Base-by-base conservation (phyloP, 306 rosid species). In the Sindora glabra region DNA sequence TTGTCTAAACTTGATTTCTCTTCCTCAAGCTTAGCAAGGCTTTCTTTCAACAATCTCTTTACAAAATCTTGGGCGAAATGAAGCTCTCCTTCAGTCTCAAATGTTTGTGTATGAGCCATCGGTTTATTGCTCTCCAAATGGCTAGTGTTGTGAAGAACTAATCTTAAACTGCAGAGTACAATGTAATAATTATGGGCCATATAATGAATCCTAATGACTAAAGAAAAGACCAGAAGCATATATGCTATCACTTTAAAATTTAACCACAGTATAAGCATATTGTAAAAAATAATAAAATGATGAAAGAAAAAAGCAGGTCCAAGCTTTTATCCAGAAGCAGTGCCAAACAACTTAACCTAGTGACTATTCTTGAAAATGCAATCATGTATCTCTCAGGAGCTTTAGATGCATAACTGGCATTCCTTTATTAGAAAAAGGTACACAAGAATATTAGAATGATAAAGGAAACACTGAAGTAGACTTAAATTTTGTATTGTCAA, bases 11-110 rank as follows among this genome's bases (percentile, higher is more conserved):
- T 64, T 13, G 26, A 19, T 58, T 83, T 86, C 81, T 92, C 95
- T 48, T 86, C 74, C 71, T 88, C 90, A 49, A 92, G 89, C 76
- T 88, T 80, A 56, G 75, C 67, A 70, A 92, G 78, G 62, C 96
- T 81, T 52, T 81, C 78, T 76, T 83, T 77, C 51, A 92, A 60
- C 67, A 92, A 64, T n/a, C 74, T 79, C 83, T 81, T 84, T 49
- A 88, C 79, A 70, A 79, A 83, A 78, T 65, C 45, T 48, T 69
- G 73, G 36, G 92, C 57, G 48, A 65, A 85, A 39, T 76, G 64
- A 63, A 77, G 73, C 69, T 85, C 95, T 69, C 83, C 95, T 69
- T 88, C 84, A 40, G 41, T 70, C 54, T 77, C 92, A 72, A 73
- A 73, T 15, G 55, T 66, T 74, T 79, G 82, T 56, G 64, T 36